A percentile compares a stretch with the other conserved stretches of the same genome.
These are phyloP conservation scores for Botrytis porri DNA, from an alignment of 2,329 filamentous ascomycete species.

Conservation along the genomic window DNA sequence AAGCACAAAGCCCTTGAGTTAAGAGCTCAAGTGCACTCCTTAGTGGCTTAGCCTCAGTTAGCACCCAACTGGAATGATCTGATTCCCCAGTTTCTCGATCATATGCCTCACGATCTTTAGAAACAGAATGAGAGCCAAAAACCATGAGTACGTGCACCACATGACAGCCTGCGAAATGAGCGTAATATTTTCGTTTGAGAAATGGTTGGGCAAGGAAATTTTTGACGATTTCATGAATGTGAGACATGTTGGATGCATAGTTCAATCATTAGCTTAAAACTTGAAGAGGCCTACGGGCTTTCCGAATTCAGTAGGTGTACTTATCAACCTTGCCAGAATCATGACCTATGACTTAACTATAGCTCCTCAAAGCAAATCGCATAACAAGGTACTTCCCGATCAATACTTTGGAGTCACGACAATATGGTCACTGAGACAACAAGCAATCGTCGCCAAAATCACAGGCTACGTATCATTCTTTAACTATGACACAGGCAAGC, in stretches of 20 bases:
- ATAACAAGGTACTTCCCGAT: background rate
- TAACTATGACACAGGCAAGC: background rate
- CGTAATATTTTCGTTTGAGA: background rate
- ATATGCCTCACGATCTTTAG: background rate
- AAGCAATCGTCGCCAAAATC: background rate
- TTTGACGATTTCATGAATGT: constrained; percentile 9
- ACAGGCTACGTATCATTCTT: background rate
- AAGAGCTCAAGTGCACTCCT: background rate
- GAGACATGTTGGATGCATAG: background rate
- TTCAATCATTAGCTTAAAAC: background rate
- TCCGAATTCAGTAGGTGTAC: background rate
- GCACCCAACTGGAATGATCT: background rate
- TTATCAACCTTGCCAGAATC: background rate
- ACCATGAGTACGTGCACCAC: background rate
- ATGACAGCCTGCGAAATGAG: background rate
- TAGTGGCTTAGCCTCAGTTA: background rate
- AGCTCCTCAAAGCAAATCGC: background rate
- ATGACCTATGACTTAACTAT: background rate
- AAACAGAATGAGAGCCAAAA: background rate
- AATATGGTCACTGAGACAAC: background rate
- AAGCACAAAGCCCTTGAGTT: background rate
- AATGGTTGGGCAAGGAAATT: background rate
- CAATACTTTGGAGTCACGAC: background rate
- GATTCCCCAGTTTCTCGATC: background rate
- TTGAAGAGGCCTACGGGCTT: background rate